Base-by-base conservation (phyloP, 805 yeast genomes). In the Candida namnaoensis region DNA sequence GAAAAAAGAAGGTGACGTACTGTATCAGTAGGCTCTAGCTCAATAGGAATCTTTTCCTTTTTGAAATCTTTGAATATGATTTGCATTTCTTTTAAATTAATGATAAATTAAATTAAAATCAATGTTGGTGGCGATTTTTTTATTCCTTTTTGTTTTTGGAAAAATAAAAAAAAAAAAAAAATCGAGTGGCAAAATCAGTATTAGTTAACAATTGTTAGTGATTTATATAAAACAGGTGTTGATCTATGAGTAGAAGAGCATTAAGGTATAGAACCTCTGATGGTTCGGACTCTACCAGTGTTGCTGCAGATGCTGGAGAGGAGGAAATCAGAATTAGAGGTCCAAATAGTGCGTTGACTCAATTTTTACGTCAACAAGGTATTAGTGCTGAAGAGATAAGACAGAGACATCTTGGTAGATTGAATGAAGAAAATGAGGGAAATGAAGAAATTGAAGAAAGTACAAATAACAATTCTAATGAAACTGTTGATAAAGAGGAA, bases 21-120 rank as follows among this genome's bases (percentile, higher is more conserved):
- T 2, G 87, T 72, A 39, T 80, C 87, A 12, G 73, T 46, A 8
- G 73, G 70, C 45, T 83, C 95, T 44, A 88, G 74, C 26, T 87
- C 96, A 44, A 93, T 56, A 27, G 88, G 75, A 61, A 90, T 77
- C 59, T 80, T 84, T 59, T 87, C 88, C 67, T 91, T 93, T 67
- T 93, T 90, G 67, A 93, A 85, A 65, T 93, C 96, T 61, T 90
- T 88, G 61, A 93, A 80, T 40, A 81, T 72, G 49, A 88, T 67
- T 64, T 82, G 81, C 96, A 88, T 88, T 47, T 42, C 44, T 38
- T 12, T 27, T 34, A 33, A 11, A 19, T 23, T 34, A 9, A 15
- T 5, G 19, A 28, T 12, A 26, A 3, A 33, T 37, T 37, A 32
- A n/a, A n/a, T 32, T 32, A 26, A 14, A 34, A n/a, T 15, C 9